Evolutionary conservation across 176 grass and related monocot genomes (phyloP).

Genomic region (Elaeis guineensis): DNA sequence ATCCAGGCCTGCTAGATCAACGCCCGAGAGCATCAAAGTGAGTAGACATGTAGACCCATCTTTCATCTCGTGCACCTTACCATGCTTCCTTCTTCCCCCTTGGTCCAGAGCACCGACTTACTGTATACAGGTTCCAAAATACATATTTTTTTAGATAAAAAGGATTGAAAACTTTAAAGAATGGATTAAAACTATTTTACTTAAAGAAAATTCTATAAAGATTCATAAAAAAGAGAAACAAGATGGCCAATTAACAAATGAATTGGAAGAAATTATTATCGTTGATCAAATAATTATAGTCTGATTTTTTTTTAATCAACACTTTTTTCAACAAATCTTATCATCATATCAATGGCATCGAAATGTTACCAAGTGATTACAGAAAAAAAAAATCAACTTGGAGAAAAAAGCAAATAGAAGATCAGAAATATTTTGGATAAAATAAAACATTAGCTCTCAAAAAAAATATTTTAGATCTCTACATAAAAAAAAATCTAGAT

Average conservation of each 20-base stretch:
- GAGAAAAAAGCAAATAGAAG: neutral
- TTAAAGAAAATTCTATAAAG: too few species aligned
- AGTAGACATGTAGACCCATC: constrained; percentile 67
- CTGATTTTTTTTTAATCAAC: constrained; percentile 47
- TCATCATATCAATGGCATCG: constrained; percentile 55
- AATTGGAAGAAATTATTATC: neutral
- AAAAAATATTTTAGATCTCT: too few species aligned
- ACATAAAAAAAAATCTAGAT: too few species aligned
- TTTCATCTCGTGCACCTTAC: constrained; percentile 65
- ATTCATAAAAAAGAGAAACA: too few species aligned
- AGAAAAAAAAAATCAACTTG: too few species aligned
- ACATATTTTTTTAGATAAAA: too few species aligned
- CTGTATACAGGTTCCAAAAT: constrained; percentile 31
- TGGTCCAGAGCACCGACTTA: constrained; percentile 87
- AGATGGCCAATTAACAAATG: too few species aligned
- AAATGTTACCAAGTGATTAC: too few species aligned
- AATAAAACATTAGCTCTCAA: neutral
- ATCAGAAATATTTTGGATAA: too few species aligned
- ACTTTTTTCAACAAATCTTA: constrained; percentile 39
- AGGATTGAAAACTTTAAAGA: too few species aligned
- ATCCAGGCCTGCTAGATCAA: constrained; percentile 78
- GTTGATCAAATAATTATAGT: constrained; percentile 99
- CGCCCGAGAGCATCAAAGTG: constrained; percentile 69
- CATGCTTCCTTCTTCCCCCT: constrained; percentile 61
- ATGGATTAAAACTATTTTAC: too few species aligned